Conservation (phyloP, 805 yeast genomes). For the Candida easanensis region DNA sequence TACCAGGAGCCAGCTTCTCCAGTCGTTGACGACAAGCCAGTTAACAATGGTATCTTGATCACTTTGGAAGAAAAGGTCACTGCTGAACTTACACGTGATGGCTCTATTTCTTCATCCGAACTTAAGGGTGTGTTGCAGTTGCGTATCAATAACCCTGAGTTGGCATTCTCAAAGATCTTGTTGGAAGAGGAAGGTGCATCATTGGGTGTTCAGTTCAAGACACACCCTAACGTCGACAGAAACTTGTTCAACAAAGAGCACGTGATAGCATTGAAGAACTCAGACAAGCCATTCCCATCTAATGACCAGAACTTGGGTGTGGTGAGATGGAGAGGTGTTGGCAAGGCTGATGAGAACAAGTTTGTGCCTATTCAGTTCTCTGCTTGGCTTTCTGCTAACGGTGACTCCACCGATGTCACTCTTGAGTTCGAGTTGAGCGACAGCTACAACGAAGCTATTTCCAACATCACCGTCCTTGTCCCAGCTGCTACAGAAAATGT, state of each 20-base stretch:
- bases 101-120: conserved; percentile 65
- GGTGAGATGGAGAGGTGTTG: conserved; percentile 84
- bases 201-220: conserved; percentile 66
- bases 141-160: conserved; percentile 74
- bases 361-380: conserved; percentile 69
- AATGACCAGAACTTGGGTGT: conserved; percentile 90
- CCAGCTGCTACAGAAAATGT: conserved; percentile 64
- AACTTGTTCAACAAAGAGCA: conserved; percentile 54
- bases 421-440: conserved; percentile 80
- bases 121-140: conserved; percentile 89
- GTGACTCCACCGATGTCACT: conserved; percentile 67
- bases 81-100: conserved; percentile 82
- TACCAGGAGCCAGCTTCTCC: conserved; percentile 5
- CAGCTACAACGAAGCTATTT: conserved; percentile 43
- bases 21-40: conserved; percentile 28
- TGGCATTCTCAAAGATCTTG: conserved; percentile 63
- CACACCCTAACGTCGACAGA: conserved; percentile 95
- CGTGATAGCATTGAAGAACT: conserved; percentile 72
- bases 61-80: conserved; percentile 73
- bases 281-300: conserved; percentile 79
- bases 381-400: conserved; percentile 77
- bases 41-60: conserved; percentile 77
- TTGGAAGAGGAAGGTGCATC: conserved; percentile 45
- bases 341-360: conserved; percentile 53
- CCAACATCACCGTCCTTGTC: conserved; percentile 53